Percentiles rank a stretch among this genome's conserved stretches.
Conservation (phyloP, 768 basidiomycete species). For the Xanthoconium purpureum region DNA sequence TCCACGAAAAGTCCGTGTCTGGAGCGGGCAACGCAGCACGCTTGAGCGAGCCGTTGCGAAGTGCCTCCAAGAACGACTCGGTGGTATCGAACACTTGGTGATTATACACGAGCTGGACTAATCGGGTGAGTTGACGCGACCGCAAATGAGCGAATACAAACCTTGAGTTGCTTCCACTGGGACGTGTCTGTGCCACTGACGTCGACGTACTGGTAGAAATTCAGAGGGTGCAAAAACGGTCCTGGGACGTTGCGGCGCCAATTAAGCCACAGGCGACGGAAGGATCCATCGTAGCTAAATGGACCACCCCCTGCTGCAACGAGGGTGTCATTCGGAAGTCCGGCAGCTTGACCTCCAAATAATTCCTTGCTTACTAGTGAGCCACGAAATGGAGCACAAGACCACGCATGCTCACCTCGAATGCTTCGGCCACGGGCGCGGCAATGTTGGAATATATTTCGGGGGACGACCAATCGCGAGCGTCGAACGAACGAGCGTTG, state of each 20-base stretch:
- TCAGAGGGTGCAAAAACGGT: slow-evolving; percentile 50
- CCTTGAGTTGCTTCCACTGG: slow-evolving; percentile 53
- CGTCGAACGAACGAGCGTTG: slow-evolving; percentile 45
- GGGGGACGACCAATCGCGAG: slow-evolving; percentile 21
- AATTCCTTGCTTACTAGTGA: slow-evolving; percentile 39
- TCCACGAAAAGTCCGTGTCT: slow-evolving; percentile 42
- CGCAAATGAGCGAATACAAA: slow-evolving; percentile 8
- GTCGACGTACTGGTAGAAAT: slow-evolving; percentile 58
- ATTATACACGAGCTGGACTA: slow-evolving; percentile 52
- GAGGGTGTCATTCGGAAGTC: slow-evolving; percentile 49
- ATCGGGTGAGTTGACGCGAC: neutral
- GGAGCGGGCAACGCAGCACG: slow-evolving; percentile 33
- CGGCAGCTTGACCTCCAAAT: slow-evolving; percentile 44
- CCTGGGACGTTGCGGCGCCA: slow-evolving; percentile 51
- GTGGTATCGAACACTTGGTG: slow-evolving; percentile 50
- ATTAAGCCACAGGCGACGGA: slow-evolving; percentile 52
- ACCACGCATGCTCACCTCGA: slow-evolving; percentile 33
- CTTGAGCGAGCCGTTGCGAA: slow-evolving; percentile 49
- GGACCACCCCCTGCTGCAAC: slow-evolving; percentile 46
- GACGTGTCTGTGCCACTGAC: slow-evolving; percentile 49
- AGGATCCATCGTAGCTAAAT: slow-evolving; percentile 58
- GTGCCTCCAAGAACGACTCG: slow-evolving; percentile 52
- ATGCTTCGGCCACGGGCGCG: slow-evolving; percentile 38
- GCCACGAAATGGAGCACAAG: neutral
- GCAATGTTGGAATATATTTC: slow-evolving; percentile 34